phyloP scores from a whole-genome alignment of 106 monocot genomes.

The Platanthera zijinensis region DNA sequence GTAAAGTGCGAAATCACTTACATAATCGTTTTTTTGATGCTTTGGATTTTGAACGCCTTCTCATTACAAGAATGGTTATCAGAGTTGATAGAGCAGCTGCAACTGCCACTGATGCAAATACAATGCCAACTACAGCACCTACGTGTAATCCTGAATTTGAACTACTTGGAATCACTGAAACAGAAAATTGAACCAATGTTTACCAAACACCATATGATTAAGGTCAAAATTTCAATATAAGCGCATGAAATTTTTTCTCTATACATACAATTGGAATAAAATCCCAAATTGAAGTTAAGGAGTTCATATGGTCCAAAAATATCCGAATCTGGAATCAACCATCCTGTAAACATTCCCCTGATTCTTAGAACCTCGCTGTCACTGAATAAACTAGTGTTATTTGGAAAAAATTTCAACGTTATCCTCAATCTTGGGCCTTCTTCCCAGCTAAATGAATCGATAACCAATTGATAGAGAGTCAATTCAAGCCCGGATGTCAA shows the following conservation, averaged over 20 bases:
- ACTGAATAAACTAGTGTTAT: slow-evolving; percentile 38
- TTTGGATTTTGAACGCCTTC: slow-evolving; percentile 29
- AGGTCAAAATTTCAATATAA: neutral
- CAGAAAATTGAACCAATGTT: slow-evolving; percentile 11
- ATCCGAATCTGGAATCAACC: slow-evolving; percentile 70
- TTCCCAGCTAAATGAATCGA: slow-evolving; percentile 73
- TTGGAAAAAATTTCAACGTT: slow-evolving; percentile 77
- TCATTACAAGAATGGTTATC: slow-evolving; percentile 52
- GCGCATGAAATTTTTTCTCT: neutral
- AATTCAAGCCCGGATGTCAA: slow-evolving; percentile 55
- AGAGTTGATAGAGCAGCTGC: slow-evolving; percentile 39
- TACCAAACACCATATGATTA: neutral
- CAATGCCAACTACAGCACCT: slow-evolving; percentile 65
- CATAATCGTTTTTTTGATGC: slow-evolving; percentile 42
- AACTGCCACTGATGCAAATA: slow-evolving; percentile 52
- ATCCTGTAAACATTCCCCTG: slow-evolving; percentile 64
- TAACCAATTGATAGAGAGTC: slow-evolving; percentile 44
- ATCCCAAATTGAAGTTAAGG: slow-evolving; percentile 55
- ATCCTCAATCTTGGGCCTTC: slow-evolving; percentile 86
- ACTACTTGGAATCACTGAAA: slow-evolving; percentile 26
- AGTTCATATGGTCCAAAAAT: slow-evolving; percentile 98
- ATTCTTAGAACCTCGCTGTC: slow-evolving; percentile 49
- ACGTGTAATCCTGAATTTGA: slow-evolving; percentile 38
- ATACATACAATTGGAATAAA: slow-evolving; percentile 48
- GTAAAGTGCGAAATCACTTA: slow-evolving; percentile 24